Evolutionary conservation across 225 moss, liverwort and hornwort species (phyloP).

Genomic region (Polytrichum commune): DNA sequence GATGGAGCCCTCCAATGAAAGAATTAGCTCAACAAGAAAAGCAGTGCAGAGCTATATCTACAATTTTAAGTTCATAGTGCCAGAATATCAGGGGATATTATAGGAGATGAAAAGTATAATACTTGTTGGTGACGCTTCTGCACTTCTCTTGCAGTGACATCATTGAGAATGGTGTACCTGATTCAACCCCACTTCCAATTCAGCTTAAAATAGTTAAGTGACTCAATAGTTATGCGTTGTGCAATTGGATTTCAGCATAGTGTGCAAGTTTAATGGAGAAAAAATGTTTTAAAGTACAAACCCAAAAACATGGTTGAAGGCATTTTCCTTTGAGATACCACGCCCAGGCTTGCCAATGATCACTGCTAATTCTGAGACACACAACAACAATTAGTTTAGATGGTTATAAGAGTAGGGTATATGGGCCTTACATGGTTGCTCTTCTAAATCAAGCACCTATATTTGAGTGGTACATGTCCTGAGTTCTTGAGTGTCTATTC

Average conservation of each 20-base stretch:
- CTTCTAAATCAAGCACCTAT: too few relatives aligned
- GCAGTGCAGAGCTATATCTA: neutral
- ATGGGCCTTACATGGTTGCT: too few relatives aligned
- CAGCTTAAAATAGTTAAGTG: neutral
- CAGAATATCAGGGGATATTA: neutral
- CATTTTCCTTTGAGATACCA: slow-evolving; percentile 65
- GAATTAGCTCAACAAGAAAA: neutral
- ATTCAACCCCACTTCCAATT: slow-evolving; percentile 5
- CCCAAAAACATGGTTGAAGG: slow-evolving; percentile 77
- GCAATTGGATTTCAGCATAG: neutral
- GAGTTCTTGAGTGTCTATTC: too few relatives aligned
- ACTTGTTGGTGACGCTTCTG: slow-evolving; percentile 95
- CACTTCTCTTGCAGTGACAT: slow-evolving; percentile 85
- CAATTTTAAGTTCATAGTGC: neutral
- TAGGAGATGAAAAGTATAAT: slow-evolving; percentile 20
- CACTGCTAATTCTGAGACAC: slow-evolving; percentile 68
- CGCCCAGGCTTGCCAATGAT: slow-evolving; percentile 77
- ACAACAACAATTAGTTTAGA: neutral
- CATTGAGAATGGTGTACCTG: slow-evolving; percentile 91
- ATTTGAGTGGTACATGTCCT: too few relatives aligned
- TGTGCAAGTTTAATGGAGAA: too few relatives aligned
- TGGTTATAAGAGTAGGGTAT: too few relatives aligned
- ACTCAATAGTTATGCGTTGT: too few relatives aligned
- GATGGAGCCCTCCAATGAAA: too few relatives aligned
- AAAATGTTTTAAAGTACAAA: slow-evolving; percentile 17